These are phyloP conservation scores for Agrocybe pediades DNA, from an alignment of 768 basidiomycete genomes.

Conservation along the genomic window DNA sequence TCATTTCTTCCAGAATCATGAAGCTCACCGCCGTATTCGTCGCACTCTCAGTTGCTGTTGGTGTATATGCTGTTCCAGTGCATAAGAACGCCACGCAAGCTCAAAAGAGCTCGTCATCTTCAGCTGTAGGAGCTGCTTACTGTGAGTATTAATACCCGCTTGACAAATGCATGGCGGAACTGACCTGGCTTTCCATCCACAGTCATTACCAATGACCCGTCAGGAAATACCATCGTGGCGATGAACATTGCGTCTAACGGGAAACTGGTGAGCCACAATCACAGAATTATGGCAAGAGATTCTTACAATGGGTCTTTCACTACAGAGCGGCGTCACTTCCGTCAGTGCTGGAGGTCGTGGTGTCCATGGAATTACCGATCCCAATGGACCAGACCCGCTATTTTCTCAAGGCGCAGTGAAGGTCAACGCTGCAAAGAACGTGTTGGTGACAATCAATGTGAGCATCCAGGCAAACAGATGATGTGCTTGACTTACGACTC, in stretches of 20 bases:
- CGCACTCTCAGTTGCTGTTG: background rate
- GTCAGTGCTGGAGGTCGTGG: slow-evolving; percentile 9
- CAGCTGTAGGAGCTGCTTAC: slow-evolving; percentile 3
- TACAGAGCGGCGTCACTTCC: slow-evolving; percentile 3
- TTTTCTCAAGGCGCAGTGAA: slow-evolving; percentile 10
- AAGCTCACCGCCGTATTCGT: background rate
- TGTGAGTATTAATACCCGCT: background rate
- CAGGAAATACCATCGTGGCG: slow-evolving; percentile 7
- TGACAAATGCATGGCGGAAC: background rate
- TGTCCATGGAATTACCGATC: background rate
- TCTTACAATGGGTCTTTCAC: background rate
- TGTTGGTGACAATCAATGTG: slow-evolving; percentile 8
- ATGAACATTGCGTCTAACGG: slow-evolving; percentile 9
- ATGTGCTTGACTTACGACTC: background rate
- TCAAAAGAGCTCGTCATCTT: background rate
- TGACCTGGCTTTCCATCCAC: background rate
- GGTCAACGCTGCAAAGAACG: background rate
- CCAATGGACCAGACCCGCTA: slow-evolving; percentile 8
- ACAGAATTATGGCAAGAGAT: background rate
- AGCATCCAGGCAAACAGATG: background rate
- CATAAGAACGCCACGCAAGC: background rate
- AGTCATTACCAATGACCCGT: slow-evolving; percentile 12
- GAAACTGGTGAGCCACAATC: background rate
- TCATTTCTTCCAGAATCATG: background rate
- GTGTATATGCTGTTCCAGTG: background rate